phyloP scores from a whole-genome alignment of 2,329 filamentous ascomycete genomes.

The Claviceps sp. region DNA sequence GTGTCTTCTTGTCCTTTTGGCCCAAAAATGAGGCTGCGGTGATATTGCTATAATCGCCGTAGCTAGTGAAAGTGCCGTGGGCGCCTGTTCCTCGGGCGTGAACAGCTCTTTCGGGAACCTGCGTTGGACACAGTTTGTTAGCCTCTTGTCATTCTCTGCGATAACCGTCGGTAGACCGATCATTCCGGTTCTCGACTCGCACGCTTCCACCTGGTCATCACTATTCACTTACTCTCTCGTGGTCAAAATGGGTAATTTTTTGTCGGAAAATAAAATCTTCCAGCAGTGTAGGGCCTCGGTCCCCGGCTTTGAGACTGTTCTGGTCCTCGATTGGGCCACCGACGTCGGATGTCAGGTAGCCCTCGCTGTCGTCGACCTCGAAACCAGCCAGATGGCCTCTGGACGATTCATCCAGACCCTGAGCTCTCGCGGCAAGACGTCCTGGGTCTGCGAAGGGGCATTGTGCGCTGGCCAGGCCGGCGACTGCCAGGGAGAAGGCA shows the following conservation, averaged over 20 bases:
- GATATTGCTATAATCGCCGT: conserved; percentile 52
- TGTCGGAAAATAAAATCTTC: conserved; percentile 64
- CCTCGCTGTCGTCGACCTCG: conserved; percentile 38
- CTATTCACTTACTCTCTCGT: conserved; percentile 52
- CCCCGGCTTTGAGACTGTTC: conserved; percentile 51
- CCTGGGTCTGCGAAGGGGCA: conserved; percentile 22
- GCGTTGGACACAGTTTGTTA: neutral
- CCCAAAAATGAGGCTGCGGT: conserved; percentile 53
- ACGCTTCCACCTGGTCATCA: neutral
- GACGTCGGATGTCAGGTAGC: conserved; percentile 50
- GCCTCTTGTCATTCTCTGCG: neutral
- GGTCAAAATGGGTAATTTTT: conserved; percentile 58
- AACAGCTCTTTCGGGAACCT: conserved; percentile 49
- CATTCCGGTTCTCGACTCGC: neutral
- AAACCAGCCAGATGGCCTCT: conserved; percentile 20
- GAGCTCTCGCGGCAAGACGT: conserved; percentile 13
- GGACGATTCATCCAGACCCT: conserved; percentile 11
- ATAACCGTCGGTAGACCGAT: neutral
- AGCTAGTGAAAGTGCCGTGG: conserved; percentile 57
- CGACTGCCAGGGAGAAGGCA: conserved; percentile 14
- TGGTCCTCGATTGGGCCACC: conserved; percentile 57
- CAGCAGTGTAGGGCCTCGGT: conserved; percentile 51
- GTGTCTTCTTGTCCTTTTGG: conserved; percentile 39
- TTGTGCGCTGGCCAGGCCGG: conserved; percentile 14
- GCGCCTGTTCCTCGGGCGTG: conserved; percentile 58